Conservation (phyloP, 139 green algal species). For the Micractinium sp. region DNA sequence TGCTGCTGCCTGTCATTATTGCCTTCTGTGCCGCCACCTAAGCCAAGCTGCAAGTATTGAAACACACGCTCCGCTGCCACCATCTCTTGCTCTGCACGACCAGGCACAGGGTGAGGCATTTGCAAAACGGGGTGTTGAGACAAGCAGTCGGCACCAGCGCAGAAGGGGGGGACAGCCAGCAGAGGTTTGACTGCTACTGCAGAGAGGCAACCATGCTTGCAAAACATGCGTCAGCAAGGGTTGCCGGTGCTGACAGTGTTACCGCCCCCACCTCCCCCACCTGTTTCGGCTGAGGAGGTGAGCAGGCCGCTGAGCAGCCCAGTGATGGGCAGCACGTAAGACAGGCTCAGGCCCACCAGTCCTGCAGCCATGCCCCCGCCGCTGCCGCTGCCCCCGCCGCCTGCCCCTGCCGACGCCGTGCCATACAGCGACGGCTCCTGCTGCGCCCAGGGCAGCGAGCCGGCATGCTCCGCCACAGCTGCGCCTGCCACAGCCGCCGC, state of each 20-base stretch:
- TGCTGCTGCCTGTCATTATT: not conserved
- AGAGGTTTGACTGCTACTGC: not conserved
- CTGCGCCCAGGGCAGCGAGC: slow-evolving; percentile 20
- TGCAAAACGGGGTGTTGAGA: not conserved
- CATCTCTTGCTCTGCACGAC: slow-evolving; percentile 76
- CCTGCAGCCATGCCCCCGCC: slow-evolving; percentile 45
- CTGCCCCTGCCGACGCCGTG: slow-evolving; percentile 4
- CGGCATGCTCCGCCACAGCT: slow-evolving; percentile 46
- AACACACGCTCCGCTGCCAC: slow-evolving; percentile 82
- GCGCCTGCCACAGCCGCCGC: slow-evolving; percentile 63
- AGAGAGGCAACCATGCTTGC: not conserved
- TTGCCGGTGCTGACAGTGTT: not conserved
- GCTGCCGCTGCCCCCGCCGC: not conserved
- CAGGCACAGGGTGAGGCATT: not conserved
- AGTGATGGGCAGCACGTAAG: slow-evolving; percentile 84
- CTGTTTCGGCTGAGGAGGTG: slow-evolving; percentile 71
- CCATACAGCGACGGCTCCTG: slow-evolving; percentile 29
- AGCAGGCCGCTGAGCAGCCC: slow-evolving; percentile 80
- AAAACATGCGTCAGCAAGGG: too few species aligned
- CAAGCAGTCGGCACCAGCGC: not conserved
- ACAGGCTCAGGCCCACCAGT: slow-evolving; percentile 75
- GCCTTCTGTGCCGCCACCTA: too few species aligned
- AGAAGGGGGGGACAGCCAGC: not conserved
- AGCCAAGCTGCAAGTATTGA: slow-evolving; percentile 46
- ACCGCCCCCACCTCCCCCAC: not conserved